Base-by-base conservation (phyloP, 352 stramenopile genomes). In the Pythium guiyangense region DNA sequence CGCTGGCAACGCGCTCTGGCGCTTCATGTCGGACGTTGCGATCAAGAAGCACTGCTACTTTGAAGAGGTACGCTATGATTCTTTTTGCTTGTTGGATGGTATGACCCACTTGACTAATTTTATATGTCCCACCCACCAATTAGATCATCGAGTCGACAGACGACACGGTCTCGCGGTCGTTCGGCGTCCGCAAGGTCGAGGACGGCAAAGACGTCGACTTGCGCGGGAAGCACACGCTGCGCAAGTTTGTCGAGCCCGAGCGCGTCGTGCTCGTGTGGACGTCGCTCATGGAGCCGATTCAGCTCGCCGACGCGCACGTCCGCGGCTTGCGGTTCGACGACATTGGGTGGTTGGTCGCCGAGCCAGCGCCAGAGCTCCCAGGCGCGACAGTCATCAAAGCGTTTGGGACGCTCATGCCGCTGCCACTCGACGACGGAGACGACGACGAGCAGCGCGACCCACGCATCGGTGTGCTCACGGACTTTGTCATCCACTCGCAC, bases 241-340 rank as follows among this genome's bases (percentile, higher is more conserved):
- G 75, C 1, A 73, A 65, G 25, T 83, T 68, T 43, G 54, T 70
- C 6, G 57, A 66, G 18, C 54, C 54, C 0, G 51, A 73, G 43
- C 55, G 63, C 12, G 44, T 73, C 25, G 54, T 81, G 27, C 57
- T 83, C 6, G 74, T 79, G 51, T 83, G 70, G 74, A 78, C 66
- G 51, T 78, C 71, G 61, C 49, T 79, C 1, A 49, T 71, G 18
- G 66, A 79, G 57, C 74, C 74, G 3, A 42, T 74, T 25, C 56
- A 78, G 43, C 49, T 85, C 17, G 68, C 70, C 9, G 62, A 57
- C 22, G 51, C 63, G 4, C 70, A 66, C 2, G 63, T 79, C 27
- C 35, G 49, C n/a, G 68, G 71, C 0, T 26, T 79, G 34, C 60
- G 57, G 22, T 76, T 71, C 20, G 57, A 70, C 46, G 59, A 77